Evolutionary conservation across 768 basidiomycete genomes (phyloP).

Genomic region (Hemileccinum rubropunctum): DNA sequence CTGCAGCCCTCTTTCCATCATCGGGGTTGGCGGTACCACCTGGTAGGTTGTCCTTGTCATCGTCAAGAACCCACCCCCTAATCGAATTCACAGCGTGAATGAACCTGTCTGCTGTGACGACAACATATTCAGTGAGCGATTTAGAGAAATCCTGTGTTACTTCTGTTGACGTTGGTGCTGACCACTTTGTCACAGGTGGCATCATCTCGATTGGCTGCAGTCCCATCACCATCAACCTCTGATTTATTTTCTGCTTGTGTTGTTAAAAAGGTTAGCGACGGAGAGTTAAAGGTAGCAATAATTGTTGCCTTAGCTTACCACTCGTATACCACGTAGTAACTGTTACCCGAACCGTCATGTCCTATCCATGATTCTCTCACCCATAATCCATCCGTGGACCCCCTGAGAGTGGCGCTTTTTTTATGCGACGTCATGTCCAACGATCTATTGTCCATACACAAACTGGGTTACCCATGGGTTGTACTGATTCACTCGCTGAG

Average conservation of each 20-base stretch:
- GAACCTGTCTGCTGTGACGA: conserved; percentile 4
- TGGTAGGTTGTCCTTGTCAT: not conserved
- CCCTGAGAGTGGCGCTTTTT: too few species aligned
- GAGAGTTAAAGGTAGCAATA: not conserved
- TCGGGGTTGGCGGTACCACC: not conserved
- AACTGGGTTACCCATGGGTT: too few species aligned
- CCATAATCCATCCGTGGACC: too few species aligned
- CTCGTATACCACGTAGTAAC: not conserved
- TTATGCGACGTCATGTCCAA: too few species aligned
- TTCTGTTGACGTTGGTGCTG: not conserved
- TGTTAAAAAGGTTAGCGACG: not conserved
- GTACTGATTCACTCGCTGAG: too few species aligned
- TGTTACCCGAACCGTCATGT: not conserved
- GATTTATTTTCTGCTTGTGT: not conserved
- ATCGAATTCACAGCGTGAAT: not conserved
- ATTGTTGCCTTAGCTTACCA: too few species aligned
- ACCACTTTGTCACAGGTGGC: not conserved
- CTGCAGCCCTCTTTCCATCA: not conserved
- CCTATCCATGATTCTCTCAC: not conserved
- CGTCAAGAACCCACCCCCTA: not conserved
- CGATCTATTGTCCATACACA: too few species aligned
- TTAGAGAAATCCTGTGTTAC: not conserved
- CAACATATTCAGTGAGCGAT: conserved; percentile 2
- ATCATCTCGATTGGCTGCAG: too few species aligned
- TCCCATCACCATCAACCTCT: conserved; percentile 1